Evolutionary conservation across 805 yeast species (phyloP).

Genomic region (Ogataea methylovora): DNA sequence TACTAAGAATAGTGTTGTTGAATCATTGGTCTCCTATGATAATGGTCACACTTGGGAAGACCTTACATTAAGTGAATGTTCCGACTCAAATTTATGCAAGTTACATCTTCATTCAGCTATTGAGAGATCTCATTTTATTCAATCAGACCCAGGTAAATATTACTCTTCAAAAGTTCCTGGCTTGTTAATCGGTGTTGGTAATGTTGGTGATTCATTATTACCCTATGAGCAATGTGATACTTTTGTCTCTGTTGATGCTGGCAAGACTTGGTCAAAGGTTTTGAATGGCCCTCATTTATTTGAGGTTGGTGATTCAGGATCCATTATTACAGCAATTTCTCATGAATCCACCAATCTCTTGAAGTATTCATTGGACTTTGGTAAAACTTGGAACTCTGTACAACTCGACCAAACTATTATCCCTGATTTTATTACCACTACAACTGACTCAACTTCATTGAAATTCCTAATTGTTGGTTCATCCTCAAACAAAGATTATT

Average conservation of each 20-base stretch:
- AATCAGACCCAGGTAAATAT: conserved; percentile 20
- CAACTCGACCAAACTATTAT: conserved; percentile 32
- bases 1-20: conserved; percentile 9
- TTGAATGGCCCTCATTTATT: conserved; percentile 47
- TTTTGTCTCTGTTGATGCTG: conserved; percentile 63
- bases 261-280: conserved; percentile 51
- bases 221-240: conserved; percentile 31
- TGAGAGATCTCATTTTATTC: conserved; percentile 12
- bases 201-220: conserved; percentile 21
- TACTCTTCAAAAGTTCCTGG: conserved; percentile 38
- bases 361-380: conserved; percentile 60
- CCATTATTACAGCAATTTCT: conserved; percentile 49
- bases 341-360: conserved; percentile 26
- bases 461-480: conserved; percentile 45
- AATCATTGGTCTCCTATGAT: conserved; percentile 10
- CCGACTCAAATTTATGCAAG: conserved; percentile 2
- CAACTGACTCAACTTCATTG: conserved; percentile 58
- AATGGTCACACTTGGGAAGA: conserved; percentile 10
- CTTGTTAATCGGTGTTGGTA: conserved; percentile 35
- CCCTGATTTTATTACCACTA: conserved; percentile 41
- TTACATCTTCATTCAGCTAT: conserved; percentile 29
- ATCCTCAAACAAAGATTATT: conserved; percentile 4
- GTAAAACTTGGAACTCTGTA: conserved; percentile 46
- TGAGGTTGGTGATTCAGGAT: conserved; percentile 67
- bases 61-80: conserved; percentile 5